Evolutionary conservation across 2,329 filamentous ascomycete genomes (phyloP).

Genomic region (Aureobasidium pullulans): DNA sequence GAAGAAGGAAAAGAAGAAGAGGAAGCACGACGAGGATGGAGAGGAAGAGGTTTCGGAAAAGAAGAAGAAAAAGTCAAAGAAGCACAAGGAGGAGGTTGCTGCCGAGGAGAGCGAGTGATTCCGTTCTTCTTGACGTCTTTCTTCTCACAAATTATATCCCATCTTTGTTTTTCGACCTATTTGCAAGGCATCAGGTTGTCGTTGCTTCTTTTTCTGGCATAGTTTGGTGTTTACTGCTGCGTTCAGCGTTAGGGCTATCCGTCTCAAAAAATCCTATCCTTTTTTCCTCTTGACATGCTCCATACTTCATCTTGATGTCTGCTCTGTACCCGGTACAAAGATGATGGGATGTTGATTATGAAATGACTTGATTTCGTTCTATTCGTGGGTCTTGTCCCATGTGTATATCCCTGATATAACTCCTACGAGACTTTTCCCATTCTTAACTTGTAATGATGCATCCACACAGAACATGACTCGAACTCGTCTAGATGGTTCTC

Average conservation of each 20-base stretch:
- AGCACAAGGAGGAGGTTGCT: constrained; percentile 8
- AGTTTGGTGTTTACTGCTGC: constrained; percentile 4
- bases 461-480: background rate
- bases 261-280: background rate
- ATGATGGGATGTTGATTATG: background rate
- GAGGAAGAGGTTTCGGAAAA: constrained; percentile 19
- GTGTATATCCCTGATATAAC: background rate
- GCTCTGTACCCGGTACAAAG: too few relatives aligned
- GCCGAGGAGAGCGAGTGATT: constrained; percentile 3
- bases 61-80: constrained; percentile 14
- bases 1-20: constrained; percentile 36
- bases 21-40: constrained; percentile 23
- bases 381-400: background rate
- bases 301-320: background rate
- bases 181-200: background rate
- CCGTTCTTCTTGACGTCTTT: background rate
- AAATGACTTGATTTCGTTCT: background rate
- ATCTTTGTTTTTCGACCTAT: background rate
- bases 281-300: background rate
- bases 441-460: background rate
- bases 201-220: background rate
- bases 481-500: constrained; percentile 34
- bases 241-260: constrained; percentile 6
- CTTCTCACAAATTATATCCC: background rate
- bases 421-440: background rate